phyloP scores from a whole-genome alignment of 352 stramenopile species.

The Phytopythium kandeliae region DNA sequence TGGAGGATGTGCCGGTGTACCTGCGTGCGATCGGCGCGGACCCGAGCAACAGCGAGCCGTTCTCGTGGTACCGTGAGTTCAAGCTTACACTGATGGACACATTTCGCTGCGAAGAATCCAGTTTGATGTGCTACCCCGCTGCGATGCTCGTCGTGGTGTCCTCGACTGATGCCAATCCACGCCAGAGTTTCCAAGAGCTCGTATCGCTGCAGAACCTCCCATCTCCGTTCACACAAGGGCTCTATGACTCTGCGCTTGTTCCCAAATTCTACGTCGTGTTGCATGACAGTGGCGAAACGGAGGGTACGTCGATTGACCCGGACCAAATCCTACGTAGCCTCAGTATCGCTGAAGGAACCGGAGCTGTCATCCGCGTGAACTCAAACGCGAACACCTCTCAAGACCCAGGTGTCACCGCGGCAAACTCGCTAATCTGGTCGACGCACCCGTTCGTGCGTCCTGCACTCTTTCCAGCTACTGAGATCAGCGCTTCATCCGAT shows the following conservation, averaged over 20 bases:
- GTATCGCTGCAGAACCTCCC: constrained; percentile 40
- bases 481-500: not conserved
- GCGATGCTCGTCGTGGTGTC: constrained; percentile 77
- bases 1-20: constrained; percentile 68
- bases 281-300: constrained; percentile 77
- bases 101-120: constrained; percentile 80
- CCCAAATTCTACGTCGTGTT: constrained; percentile 88
- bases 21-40: constrained; percentile 50
- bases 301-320: constrained; percentile 73
- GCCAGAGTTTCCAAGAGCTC: constrained; percentile 70
- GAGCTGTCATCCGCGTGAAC: constrained; percentile 64
- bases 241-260: constrained; percentile 71
- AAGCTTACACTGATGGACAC: constrained; percentile 75
- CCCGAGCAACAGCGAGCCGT: constrained; percentile 30
- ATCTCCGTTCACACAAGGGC: constrained; percentile 51
- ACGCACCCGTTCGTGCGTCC: constrained; percentile 62
- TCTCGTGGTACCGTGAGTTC: constrained; percentile 81
- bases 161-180: constrained; percentile 77
- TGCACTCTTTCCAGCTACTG: constrained; percentile 30
- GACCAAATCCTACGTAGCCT: constrained; percentile 72
- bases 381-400: constrained; percentile 16
- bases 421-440: constrained; percentile 29
- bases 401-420: not conserved
- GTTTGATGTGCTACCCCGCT: constrained; percentile 62
- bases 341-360: constrained; percentile 38